A percentile compares a stretch with the other conserved stretches of the same genome.
These are phyloP conservation scores for Cryptococcus wingfieldii DNA, from an alignment of 1,284 basidiomycete genomes.

Conservation along the genomic window DNA sequence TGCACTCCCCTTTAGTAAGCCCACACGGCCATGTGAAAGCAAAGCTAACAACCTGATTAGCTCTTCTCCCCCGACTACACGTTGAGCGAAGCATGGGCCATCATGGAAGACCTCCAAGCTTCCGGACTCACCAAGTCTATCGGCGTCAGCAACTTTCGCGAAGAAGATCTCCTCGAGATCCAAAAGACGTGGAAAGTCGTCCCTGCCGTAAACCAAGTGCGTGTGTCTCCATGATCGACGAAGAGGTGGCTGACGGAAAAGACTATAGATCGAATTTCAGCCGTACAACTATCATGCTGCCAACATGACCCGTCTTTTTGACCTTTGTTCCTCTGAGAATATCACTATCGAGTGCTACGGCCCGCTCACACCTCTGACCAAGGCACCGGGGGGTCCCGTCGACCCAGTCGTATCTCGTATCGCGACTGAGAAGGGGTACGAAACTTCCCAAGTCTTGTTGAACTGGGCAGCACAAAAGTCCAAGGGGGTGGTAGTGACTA, in stretches of 20 bases:
- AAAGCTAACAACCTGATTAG: constrained; percentile 16
- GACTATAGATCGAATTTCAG: constrained; percentile 67
- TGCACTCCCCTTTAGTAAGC: constrained; percentile 59
- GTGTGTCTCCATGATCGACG: constrained; percentile 2
- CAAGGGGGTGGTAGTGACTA: constrained; percentile 57
- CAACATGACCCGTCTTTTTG: constrained; percentile 55
- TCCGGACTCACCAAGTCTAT: constrained; percentile 70
- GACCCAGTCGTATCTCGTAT: constrained; percentile 55
- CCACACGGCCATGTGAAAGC: background rate
- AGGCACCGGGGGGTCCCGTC: constrained; percentile 58
- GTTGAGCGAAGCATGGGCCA: constrained; percentile 56
- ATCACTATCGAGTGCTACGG: constrained; percentile 67
- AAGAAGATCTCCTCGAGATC: constrained; percentile 62
- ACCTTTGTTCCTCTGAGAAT: constrained; percentile 57
- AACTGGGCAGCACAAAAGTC: constrained; percentile 41
- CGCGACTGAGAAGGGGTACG: constrained; percentile 43
- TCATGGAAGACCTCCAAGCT: constrained; percentile 63
- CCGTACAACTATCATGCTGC: constrained; percentile 65
- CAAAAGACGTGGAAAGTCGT: constrained; percentile 56
- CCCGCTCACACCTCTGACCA: constrained; percentile 46
- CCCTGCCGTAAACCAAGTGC: constrained; percentile 73
- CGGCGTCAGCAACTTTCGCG: constrained; percentile 77
- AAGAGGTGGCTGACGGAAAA: background rate
- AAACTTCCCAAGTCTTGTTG: constrained; percentile 41
- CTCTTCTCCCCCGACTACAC: constrained; percentile 36